Evolutionary conservation across 225 moss, liverwort and hornwort genomes (phyloP).

Genomic region (Marchantia paleacea): DNA sequence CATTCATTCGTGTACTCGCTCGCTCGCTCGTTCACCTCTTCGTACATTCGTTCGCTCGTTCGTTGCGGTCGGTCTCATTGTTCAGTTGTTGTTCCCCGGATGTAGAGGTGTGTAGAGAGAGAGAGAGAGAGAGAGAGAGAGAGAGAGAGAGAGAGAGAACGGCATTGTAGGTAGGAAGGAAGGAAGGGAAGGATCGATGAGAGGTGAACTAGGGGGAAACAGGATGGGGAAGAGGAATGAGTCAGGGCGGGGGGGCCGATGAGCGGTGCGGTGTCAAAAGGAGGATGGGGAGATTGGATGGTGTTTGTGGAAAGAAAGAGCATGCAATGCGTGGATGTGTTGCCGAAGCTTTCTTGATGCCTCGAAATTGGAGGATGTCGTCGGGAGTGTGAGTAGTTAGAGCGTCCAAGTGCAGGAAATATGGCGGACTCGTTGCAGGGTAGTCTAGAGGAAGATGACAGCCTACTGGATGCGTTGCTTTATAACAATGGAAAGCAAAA

Average conservation of each 20-base stretch:
- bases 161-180: conserved; percentile 2
- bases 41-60: background rate
- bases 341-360: conserved; percentile 37
- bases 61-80: background rate
- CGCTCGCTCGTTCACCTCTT: background rate
- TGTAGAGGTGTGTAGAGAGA: conserved; percentile 8
- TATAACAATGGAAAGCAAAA: conserved; percentile 60
- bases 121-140: conserved; percentile 1
- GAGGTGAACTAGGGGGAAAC: conserved; percentile 13
- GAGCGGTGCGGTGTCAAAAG: conserved; percentile 28
- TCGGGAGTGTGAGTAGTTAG: conserved; percentile 37
- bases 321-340: conserved; percentile 41
- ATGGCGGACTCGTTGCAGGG: conserved; percentile 86
- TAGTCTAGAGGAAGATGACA: conserved; percentile 77
- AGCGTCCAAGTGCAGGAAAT: conserved; percentile 35
- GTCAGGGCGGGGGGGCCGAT: conserved; percentile 8
- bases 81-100: background rate
- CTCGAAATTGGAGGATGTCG: conserved; percentile 34
- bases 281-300: conserved; percentile 34
- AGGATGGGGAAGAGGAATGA: conserved; percentile 35
- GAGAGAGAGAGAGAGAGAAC: background rate
- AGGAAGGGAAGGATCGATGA: conserved; percentile 22
- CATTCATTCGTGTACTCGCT: background rate
- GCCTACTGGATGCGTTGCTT: conserved; percentile 56
- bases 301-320: conserved; percentile 30